These are phyloP conservation scores for Spizellomyces punctatus DNA, from an alignment of 192 early-diverging fungal species.

Conservation along the genomic window DNA sequence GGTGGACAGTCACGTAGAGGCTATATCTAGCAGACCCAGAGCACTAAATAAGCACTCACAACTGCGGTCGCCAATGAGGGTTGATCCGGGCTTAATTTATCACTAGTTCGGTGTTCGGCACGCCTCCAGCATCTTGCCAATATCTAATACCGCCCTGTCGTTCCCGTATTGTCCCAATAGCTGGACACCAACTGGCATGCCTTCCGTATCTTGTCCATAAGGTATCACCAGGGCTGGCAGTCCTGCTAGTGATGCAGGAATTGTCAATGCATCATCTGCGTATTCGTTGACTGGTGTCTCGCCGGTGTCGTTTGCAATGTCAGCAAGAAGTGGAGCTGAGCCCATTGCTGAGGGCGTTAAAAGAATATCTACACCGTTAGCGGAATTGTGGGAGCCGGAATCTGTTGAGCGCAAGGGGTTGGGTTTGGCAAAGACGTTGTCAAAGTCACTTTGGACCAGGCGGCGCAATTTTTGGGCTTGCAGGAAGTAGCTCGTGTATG, in stretches of 20 bases:
- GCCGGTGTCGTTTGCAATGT: conserved; percentile 18
- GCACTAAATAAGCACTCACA: no score
- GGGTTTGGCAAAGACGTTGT: conserved; percentile 65
- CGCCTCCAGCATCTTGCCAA: conserved; percentile 39
- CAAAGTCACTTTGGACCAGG: conserved; percentile 77
- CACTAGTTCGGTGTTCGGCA: no score
- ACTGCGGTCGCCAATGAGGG: no score
- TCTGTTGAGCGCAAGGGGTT: conserved; percentile 52
- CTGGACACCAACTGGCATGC: conserved; percentile 81
- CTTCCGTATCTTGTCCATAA: conserved; percentile 31
- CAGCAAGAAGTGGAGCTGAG: conserved; percentile 64
- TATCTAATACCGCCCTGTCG: conserved; percentile 62
- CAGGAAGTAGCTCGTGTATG: conserved; percentile 71
- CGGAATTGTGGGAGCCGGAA: no score
- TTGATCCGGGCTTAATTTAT: no score
- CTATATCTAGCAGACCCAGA: no score
- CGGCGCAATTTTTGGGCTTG: conserved; percentile 84
- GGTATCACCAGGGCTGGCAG: conserved; percentile 46
- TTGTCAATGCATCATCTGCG: conserved; percentile 87
- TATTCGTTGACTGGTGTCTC: conserved; percentile 80
- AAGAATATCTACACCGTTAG: conserved; percentile 63
- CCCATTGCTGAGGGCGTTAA: conserved; percentile 78
- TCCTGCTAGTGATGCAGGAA: conserved; percentile 86
- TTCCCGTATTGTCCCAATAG: conserved; percentile 85
- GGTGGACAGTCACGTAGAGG: no score